These are phyloP conservation scores for Xerocomus spinulosus DNA, from an alignment of 768 basidiomycete species.

Conservation along the genomic window DNA sequence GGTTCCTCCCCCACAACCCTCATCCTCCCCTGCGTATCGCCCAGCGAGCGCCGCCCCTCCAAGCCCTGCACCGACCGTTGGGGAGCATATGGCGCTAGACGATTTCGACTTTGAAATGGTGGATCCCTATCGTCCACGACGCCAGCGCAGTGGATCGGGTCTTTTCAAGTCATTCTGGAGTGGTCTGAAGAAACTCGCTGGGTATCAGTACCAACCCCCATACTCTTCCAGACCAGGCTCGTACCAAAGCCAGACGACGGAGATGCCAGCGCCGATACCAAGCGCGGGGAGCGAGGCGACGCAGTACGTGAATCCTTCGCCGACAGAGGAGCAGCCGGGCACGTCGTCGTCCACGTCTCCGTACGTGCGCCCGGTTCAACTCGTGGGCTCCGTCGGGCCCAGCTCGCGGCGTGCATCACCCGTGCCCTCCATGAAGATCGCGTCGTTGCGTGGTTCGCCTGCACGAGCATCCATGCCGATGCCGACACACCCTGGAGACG, in stretches of 20 bases:
- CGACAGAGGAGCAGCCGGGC: slow-evolving; percentile 19
- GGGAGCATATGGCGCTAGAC: slow-evolving; percentile 29
- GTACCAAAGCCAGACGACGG: slow-evolving; percentile 2
- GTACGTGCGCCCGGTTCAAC: slow-evolving; percentile 2
- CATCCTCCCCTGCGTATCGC: slow-evolving; percentile 12
- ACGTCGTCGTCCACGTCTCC: slow-evolving; percentile 18
- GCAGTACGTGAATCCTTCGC: slow-evolving; percentile 15
- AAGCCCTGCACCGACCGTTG: slow-evolving; percentile 26
- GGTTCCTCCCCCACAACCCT: not conserved
- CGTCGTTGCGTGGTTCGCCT: not conserved
- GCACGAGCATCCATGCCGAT: not conserved
- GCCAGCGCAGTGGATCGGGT: slow-evolving; percentile 6
- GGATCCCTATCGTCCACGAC: slow-evolving; percentile 8
- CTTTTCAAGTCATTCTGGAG: slow-evolving; percentile 31
- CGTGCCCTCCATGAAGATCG: not conserved
- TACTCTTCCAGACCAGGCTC: slow-evolving; percentile 1
- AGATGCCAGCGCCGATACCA: not conserved
- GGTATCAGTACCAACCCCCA: slow-evolving; percentile 7
- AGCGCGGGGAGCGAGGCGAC: slow-evolving; percentile 5
- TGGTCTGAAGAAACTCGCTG: slow-evolving; percentile 30
- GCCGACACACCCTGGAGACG: not conserved
- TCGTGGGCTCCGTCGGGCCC: not conserved
- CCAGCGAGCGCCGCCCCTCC: slow-evolving; percentile 11
- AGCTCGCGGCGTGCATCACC: slow-evolving; percentile 4
- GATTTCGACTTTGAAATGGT: slow-evolving; percentile 4